These are phyloP conservation scores for Capsicum rhomboideum DNA, from an alignment of 257 asterid species.

Conservation along the genomic window DNA sequence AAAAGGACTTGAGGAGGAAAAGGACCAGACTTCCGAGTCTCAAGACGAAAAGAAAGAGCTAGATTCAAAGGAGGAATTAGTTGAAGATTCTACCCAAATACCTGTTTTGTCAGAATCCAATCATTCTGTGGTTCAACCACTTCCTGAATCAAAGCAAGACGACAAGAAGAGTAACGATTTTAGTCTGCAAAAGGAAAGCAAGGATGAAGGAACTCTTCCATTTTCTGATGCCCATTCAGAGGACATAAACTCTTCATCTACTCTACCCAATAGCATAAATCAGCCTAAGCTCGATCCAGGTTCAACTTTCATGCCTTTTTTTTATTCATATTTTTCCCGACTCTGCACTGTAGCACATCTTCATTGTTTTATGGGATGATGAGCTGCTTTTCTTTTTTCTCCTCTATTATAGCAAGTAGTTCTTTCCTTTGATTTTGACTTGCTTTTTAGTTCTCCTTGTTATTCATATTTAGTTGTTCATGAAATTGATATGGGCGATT, in stretches of 20 bases:
- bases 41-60: slow-evolving; percentile 10
- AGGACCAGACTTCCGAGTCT: slow-evolving; percentile 7
- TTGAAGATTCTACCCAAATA: neutral
- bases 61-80: slow-evolving; percentile 5
- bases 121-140: neutral
- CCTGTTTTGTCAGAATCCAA: slow-evolving; percentile 8
- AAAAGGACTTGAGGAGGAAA: slow-evolving; percentile 12
- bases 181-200: slow-evolving; percentile 11
- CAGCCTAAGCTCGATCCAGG: neutral
- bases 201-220: neutral
- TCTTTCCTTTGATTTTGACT: neutral
- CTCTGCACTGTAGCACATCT: neutral
- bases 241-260: slow-evolving; percentile 23
- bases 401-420: neutral
- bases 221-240: neutral
- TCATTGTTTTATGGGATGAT: neutral
- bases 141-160: neutral
- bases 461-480: neutral
- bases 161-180: neutral
- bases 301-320: neutral
- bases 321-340: neutral
- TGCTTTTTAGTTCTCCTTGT: neutral
- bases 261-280: slow-evolving; percentile 3
- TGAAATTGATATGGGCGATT: neutral
- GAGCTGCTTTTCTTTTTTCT: neutral